phyloP scores from a whole-genome alignment of 495 filamentous ascomycete genomes.

The Echria macrotheca region DNA sequence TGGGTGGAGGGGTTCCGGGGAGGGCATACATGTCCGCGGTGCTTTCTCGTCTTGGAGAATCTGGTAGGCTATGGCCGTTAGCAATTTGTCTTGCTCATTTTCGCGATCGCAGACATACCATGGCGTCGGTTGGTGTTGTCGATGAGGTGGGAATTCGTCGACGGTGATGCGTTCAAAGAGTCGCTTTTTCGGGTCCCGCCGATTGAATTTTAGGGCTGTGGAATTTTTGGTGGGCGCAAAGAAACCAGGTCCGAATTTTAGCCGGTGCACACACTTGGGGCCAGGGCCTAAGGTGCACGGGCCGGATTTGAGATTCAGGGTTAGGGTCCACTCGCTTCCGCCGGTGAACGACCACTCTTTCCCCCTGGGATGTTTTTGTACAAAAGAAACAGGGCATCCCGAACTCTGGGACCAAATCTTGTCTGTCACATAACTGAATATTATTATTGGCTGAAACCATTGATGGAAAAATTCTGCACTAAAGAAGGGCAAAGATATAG shows the following conservation, averaged over 20 bases:
- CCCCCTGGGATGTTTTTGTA: no score
- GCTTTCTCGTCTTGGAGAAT: conserved; percentile 37
- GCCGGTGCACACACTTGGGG: conserved; percentile 9
- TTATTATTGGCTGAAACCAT: no score
- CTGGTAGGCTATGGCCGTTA: conserved; percentile 31
- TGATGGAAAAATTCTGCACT: no score
- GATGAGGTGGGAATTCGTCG: conserved; percentile 28
- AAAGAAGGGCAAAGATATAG: no score
- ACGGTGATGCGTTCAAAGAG: conserved; percentile 27
- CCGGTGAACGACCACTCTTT: no score
- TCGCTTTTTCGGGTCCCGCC: conserved; percentile 20
- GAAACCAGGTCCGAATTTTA: conserved; percentile 18
- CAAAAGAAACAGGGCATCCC: no score
- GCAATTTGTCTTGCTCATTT: no score
- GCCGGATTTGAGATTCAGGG: background rate
- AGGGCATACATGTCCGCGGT: conserved; percentile 34
- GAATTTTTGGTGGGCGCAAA: conserved; percentile 30
- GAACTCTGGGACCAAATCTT: no score
- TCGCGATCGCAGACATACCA: conserved; percentile 24
- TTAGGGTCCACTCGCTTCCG: no score
- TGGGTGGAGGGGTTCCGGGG: conserved; percentile 4
- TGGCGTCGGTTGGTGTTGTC: conserved; percentile 30
- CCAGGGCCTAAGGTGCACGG: background rate
- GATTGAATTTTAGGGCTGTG: conserved; percentile 31
- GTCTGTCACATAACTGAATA: no score